These are phyloP conservation scores for Solanum sitiens DNA, from an alignment of 257 asterid genomes.

Conservation along the genomic window DNA sequence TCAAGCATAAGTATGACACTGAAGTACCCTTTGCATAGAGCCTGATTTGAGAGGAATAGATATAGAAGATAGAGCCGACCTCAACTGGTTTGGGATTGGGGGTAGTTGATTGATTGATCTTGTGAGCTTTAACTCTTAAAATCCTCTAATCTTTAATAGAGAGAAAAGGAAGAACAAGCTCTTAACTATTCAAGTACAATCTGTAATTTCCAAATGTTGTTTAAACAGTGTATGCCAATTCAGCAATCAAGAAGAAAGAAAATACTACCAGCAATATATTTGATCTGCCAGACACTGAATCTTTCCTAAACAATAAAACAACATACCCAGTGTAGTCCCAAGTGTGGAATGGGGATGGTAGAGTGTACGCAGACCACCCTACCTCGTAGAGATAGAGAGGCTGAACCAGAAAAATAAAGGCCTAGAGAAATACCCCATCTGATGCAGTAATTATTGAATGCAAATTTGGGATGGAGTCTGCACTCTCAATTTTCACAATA, in stretches of 20 bases:
- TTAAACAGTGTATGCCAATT: neutral
- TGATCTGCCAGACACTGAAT: neutral
- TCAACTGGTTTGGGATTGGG: neutral
- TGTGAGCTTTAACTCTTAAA: neutral
- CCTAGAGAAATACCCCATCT: constrained; percentile 66
- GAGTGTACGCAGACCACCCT: neutral
- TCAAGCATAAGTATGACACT: neutral
- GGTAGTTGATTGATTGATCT: neutral
- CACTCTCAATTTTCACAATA: constrained; percentile 92
- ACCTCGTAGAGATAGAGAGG: neutral
- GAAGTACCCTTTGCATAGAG: neutral
- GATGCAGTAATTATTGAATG: constrained; percentile 90
- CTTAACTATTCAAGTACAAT: neutral
- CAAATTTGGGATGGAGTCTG: constrained; percentile 87
- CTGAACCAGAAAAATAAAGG: neutral
- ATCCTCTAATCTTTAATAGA: neutral
- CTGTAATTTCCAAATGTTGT: neutral
- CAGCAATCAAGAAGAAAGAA: neutral
- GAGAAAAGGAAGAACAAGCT: neutral
- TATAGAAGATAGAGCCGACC: neutral
- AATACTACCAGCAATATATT: neutral
- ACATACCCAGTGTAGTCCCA: neutral
- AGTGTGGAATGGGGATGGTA: neutral
- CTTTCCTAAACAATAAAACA: neutral
- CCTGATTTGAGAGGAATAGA: neutral